Evolutionary conservation across 2,329 filamentous ascomycete genomes (phyloP).

Genomic region (Penicillium sp.): DNA sequence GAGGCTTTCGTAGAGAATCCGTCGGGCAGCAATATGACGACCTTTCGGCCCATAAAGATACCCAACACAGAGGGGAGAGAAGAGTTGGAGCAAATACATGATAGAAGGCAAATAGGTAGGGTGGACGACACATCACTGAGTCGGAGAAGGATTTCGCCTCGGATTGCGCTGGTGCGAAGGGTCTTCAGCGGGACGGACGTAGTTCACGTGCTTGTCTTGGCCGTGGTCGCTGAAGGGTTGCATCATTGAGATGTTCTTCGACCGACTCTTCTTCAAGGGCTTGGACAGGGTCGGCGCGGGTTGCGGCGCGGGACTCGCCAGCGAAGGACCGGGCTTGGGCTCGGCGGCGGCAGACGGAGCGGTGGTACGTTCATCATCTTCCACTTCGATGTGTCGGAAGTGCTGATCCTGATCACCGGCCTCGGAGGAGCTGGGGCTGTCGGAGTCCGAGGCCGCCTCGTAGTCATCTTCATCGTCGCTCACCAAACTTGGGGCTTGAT

Average conservation of each 20-base stretch:
- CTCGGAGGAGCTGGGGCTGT: slow-evolving; percentile 48
- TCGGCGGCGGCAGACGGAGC: slow-evolving; percentile 32
- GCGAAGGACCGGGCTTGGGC: slow-evolving; percentile 32
- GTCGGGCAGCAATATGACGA: not conserved
- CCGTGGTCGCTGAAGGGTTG: slow-evolving; percentile 23
- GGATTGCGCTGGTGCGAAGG: slow-evolving; percentile 25
- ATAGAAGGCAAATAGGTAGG: not conserved
- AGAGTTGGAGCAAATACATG: slow-evolving; percentile 3
- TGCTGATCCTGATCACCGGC: slow-evolving; percentile 53
- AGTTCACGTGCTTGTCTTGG: slow-evolving; percentile 36
- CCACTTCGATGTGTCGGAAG: slow-evolving; percentile 44
- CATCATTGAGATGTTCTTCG: slow-evolving; percentile 30
- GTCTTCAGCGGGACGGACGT: slow-evolving; percentile 34
- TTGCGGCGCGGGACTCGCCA: slow-evolving; percentile 27
- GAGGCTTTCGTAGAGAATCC: not conserved
- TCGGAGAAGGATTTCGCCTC: slow-evolving; percentile 21
- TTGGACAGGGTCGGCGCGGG: slow-evolving; percentile 27
- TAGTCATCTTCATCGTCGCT: slow-evolving; percentile 72
- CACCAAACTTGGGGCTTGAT: slow-evolving; percentile 73
- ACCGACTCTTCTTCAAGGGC: slow-evolving; percentile 29
- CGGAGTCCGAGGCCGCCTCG: slow-evolving; percentile 62
- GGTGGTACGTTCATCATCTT: slow-evolving; percentile 43
- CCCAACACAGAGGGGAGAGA: not conserved
- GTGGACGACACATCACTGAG: slow-evolving; percentile 9
- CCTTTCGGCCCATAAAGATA: not conserved